phyloP scores from a whole-genome alignment of 768 basidiomycete species.

The Rhodotorula diobovata region DNA sequence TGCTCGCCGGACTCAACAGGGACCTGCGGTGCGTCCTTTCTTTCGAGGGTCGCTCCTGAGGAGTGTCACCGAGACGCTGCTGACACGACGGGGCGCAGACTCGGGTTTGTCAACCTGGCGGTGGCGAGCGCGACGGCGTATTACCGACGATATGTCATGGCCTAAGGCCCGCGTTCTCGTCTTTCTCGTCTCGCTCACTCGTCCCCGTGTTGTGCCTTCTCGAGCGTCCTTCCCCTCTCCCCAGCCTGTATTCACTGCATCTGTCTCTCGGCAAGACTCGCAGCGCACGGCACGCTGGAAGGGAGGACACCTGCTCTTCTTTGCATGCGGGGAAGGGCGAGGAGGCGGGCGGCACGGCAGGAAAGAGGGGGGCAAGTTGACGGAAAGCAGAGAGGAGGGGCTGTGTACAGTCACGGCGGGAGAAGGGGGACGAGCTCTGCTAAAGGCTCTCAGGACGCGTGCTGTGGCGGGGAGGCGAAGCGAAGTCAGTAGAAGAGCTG shows the following conservation, averaged over 20 bases:
- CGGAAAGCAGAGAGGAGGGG: no score
- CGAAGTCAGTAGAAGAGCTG: no score
- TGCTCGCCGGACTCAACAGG: conserved; percentile 72
- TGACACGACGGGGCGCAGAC: neutral
- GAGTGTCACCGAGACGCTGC: no score
- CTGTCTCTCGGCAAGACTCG: no score
- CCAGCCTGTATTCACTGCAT: neutral
- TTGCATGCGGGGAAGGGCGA: neutral
- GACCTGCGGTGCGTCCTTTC: conserved; percentile 33
- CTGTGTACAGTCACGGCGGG: no score
- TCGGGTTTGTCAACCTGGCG: conserved; percentile 17
- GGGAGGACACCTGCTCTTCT: neutral
- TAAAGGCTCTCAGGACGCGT: no score
- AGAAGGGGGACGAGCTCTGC: no score
- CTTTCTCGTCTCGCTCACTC: neutral
- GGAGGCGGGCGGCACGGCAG: neutral
- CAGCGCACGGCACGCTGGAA: neutral
- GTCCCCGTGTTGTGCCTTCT: neutral
- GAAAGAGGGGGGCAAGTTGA: no score
- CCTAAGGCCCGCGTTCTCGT: neutral
- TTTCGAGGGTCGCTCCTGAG: no score
- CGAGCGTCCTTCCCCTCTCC: no score
- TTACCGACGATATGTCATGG: neutral
- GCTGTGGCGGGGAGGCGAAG: no score
- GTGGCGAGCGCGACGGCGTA: neutral